Evolutionary conservation across 2,329 filamentous ascomycete species (phyloP).

Genomic region (Metarhizium robertsii): DNA sequence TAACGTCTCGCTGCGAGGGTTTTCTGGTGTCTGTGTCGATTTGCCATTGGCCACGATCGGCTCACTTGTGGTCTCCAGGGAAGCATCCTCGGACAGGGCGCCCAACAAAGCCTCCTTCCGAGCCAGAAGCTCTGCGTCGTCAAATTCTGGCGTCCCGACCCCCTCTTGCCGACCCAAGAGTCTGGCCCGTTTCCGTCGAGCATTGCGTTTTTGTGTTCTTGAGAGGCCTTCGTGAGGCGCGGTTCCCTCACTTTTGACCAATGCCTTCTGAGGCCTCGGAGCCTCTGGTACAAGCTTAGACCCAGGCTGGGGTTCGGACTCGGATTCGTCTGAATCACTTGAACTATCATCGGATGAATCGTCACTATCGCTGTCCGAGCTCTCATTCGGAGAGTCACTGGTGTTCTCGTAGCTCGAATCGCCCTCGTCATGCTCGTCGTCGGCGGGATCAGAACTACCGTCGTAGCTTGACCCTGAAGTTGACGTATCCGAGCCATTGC

Average conservation of each 20-base stretch:
- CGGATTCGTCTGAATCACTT: slow-evolving; percentile 11
- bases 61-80: not conserved
- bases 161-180: slow-evolving; percentile 3
- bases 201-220: slow-evolving; percentile 42
- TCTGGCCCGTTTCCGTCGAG: slow-evolving; percentile 33
- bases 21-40: not conserved
- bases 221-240: slow-evolving; percentile 25
- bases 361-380: slow-evolving; percentile 4
- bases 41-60: not conserved
- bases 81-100: not conserved
- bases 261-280: slow-evolving; percentile 1
- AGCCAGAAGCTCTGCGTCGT: slow-evolving; percentile 21
- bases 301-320: slow-evolving; percentile 9
- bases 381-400: not conserved
- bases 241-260: slow-evolving; percentile 13
- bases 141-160: not conserved
- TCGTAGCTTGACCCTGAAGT: slow-evolving; percentile 3
- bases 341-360: slow-evolving; percentile 12
- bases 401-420: not conserved
- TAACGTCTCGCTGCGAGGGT: not conserved
- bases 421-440: not conserved
- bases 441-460: slow-evolving; percentile 4
- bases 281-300: not conserved
- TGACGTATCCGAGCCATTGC: slow-evolving; percentile 1
- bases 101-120: slow-evolving; percentile 31